Evolutionary conservation across 2,329 filamentous ascomycete genomes (phyloP).

Genomic region (Colletotrichum simmondsii): DNA sequence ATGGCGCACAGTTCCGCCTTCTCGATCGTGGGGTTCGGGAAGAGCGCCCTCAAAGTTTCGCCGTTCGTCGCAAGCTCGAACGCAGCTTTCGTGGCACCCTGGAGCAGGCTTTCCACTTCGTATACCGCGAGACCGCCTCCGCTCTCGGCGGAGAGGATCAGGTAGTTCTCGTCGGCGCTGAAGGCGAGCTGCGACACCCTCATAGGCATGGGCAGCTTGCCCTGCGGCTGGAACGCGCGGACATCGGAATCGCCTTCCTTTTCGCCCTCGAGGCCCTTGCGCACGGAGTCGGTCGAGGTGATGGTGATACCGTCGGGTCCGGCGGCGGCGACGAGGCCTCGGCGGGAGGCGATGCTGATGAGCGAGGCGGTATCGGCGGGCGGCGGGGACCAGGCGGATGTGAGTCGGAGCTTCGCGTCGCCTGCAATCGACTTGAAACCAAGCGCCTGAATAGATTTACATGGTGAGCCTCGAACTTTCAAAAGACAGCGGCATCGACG

Average conservation of each 20-base stretch:
- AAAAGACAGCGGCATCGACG: slow-evolving; percentile 29
- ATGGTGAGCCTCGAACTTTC: slow-evolving; percentile 25
- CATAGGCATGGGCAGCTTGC: slow-evolving; percentile 77
- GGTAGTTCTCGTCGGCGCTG: slow-evolving; percentile 85
- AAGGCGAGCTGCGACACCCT: slow-evolving; percentile 91
- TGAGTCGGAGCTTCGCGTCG: slow-evolving; percentile 85
- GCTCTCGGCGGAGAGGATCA: slow-evolving; percentile 84
- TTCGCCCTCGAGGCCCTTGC: slow-evolving; percentile 74
- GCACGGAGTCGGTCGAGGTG: slow-evolving; percentile 79
- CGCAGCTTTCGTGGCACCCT: slow-evolving; percentile 73
- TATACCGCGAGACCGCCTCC: slow-evolving; percentile 88
- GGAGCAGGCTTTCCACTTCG: slow-evolving; percentile 74
- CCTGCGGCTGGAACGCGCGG: slow-evolving; percentile 77
- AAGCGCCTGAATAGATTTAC: slow-evolving; percentile 64
- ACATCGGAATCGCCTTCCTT: slow-evolving; percentile 72
- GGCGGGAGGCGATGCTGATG: slow-evolving; percentile 82
- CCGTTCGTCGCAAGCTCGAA: slow-evolving; percentile 84
- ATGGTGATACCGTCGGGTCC: slow-evolving; percentile 84
- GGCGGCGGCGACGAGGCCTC: slow-evolving; percentile 87
- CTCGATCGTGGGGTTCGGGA: slow-evolving; percentile 82
- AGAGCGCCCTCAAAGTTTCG: slow-evolving; percentile 76
- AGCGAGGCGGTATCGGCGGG: slow-evolving; percentile 85
- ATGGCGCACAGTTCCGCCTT: slow-evolving; percentile 82
- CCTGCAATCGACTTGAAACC: slow-evolving; percentile 85
- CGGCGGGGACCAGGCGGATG: slow-evolving; percentile 79